Conservation (phyloP, 2,329 filamentous ascomycete species). For the Tolypocladium ophioglossoides region DNA sequence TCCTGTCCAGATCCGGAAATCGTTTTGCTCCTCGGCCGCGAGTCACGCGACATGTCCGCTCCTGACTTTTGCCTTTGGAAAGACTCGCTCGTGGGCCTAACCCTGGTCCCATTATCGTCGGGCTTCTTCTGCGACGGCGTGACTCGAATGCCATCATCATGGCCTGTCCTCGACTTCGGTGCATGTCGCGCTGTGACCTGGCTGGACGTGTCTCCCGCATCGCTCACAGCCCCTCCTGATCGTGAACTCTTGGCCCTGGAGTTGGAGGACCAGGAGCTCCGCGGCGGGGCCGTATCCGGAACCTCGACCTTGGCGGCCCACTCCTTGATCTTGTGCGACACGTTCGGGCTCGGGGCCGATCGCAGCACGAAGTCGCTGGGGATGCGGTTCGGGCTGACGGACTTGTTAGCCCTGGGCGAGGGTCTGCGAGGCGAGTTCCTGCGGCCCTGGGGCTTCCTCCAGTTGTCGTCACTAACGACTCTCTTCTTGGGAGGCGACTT, state of each 20-base stretch:
- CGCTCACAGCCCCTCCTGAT: constrained; percentile 15
- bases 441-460: constrained; percentile 54
- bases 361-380: constrained; percentile 48
- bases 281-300: constrained; percentile 27
- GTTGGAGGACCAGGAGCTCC: constrained; percentile 25
- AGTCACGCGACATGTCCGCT: constrained; percentile 9
- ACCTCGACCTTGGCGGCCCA: constrained; percentile 49
- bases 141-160: constrained; percentile 34
- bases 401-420: constrained; percentile 23
- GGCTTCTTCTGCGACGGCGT: constrained; percentile 23
- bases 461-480: constrained; percentile 88
- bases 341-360: constrained; percentile 41
- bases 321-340: constrained; percentile 49
- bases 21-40: constrained; percentile 17
- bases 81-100: constrained; percentile 17
- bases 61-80: constrained; percentile 7
- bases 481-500: constrained; percentile 68
- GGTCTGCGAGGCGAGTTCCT: constrained; percentile 33
- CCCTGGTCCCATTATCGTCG: constrained; percentile 19
- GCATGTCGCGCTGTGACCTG: constrained; percentile 16
- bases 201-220: constrained; percentile 14
- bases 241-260: constrained; percentile 19
- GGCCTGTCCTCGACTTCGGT: constrained; percentile 11
- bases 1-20: constrained; percentile 11
- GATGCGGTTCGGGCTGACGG: constrained; percentile 23